phyloP scores from a whole-genome alignment of 192 early-diverging fungal genomes.

The Spinellus fusiger region DNA sequence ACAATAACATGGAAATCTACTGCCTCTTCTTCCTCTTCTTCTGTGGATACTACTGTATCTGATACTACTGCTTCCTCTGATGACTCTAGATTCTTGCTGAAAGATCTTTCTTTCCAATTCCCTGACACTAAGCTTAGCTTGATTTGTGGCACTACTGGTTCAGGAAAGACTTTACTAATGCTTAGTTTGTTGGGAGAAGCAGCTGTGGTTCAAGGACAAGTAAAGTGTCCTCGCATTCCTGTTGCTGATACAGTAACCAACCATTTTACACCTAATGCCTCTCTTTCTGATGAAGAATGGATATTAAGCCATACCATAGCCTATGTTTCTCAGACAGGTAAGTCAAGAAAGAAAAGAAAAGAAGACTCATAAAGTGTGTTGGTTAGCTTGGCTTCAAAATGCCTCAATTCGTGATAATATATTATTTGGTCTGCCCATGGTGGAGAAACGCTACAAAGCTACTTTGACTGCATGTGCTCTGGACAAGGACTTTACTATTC shows the following conservation, averaged over 20 bases:
- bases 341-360: not conserved
- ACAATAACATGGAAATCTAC: conserved; percentile 71
- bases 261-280: not conserved
- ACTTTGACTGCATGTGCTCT: conserved; percentile 69
- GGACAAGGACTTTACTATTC: conserved; percentile 67
- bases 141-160: conserved; percentile 72
- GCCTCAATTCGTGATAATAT: conserved; percentile 74
- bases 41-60: conserved; percentile 71
- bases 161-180: conserved; percentile 82
- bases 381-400: conserved; percentile 61
- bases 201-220: conserved; percentile 21
- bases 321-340: conserved; percentile 59
- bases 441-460: conserved; percentile 18
- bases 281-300: conserved; percentile 23
- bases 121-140: conserved; percentile 42
- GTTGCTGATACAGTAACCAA: conserved; percentile 10
- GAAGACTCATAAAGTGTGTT: not conserved
- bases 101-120: conserved; percentile 37
- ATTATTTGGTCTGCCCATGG: conserved; percentile 36
- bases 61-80: conserved; percentile 62
- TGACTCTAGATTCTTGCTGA: conserved; percentile 42
- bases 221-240: conserved; percentile 26
- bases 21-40: conserved; percentile 67
- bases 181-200: conserved; percentile 76
- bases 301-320: conserved; percentile 54